A percentile compares a stretch with the other conserved stretches of the same genome.
phyloP scores from a whole-genome alignment of 768 basidiomycete species.

The Boletus insuetus region DNA sequence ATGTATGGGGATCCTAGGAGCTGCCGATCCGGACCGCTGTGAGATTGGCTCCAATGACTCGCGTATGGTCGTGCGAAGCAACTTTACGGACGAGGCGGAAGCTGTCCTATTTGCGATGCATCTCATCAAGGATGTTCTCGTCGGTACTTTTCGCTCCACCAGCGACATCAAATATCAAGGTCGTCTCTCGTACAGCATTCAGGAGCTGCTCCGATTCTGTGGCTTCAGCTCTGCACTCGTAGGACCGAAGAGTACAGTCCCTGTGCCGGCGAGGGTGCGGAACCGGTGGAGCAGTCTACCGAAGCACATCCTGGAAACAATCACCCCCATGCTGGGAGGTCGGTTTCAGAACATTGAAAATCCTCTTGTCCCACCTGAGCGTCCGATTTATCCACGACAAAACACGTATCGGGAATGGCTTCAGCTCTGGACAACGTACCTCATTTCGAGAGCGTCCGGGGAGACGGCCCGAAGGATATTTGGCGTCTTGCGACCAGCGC shows the following conservation, averaged over 20 bases:
- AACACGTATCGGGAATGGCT: conserved; percentile 96
- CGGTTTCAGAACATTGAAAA: conserved; percentile 55
- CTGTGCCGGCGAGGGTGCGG: conserved; percentile 63
- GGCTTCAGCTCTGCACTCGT: conserved; percentile 80
- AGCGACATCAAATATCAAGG: conserved; percentile 92
- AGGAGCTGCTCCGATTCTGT: conserved; percentile 86
- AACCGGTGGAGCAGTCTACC: conserved; percentile 78
- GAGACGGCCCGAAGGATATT: conserved; percentile 67
- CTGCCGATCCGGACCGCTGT: conserved; percentile 92
- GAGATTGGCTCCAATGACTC: conserved; percentile 58
- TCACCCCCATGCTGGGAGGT: conserved; percentile 78
- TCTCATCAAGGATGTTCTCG: conserved; percentile 81
- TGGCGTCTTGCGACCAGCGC: conserved; percentile 68
- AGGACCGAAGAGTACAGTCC: conserved; percentile 42
- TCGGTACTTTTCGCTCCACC: conserved; percentile 87
- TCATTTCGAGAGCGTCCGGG: conserved; percentile 67
- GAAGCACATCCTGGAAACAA: conserved; percentile 80
- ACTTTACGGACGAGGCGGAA: conserved; percentile 80
- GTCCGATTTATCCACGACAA: conserved; percentile 77
- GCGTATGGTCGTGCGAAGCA: conserved; percentile 70
- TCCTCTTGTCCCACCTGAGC: conserved; percentile 38
- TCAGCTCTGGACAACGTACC: conserved; percentile 79
- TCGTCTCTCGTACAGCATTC: conserved; percentile 86
- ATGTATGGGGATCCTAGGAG: conserved; percentile 89
- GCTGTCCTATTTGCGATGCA: conserved; percentile 77